A percentile compares a stretch with the other conserved stretches of the same genome.
phyloP scores from a whole-genome alignment of 176 grass and related monocot genomes.

The Lolium multiflorum region DNA sequence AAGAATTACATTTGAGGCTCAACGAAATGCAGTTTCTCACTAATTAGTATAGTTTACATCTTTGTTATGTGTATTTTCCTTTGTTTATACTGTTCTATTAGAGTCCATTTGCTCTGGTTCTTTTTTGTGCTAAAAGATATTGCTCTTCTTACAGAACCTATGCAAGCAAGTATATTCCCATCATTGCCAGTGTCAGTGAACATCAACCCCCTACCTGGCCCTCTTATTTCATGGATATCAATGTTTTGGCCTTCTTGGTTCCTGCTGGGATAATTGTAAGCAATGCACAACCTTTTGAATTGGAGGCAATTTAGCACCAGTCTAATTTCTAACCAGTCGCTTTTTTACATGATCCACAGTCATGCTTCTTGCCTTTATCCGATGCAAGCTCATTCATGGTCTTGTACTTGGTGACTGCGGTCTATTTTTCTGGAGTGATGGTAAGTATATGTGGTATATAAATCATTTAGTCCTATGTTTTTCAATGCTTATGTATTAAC shows the following conservation, averaged over 20 bases:
- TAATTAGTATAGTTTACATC: conserved; percentile 33
- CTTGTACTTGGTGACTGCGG: conserved; percentile 95
- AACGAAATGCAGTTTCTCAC: conserved; percentile 13
- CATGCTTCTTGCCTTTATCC: conserved; percentile 98
- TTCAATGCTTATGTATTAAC: conserved; percentile 30
- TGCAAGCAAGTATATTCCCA: conserved; percentile 99
- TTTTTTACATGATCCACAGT: conserved; percentile 56
- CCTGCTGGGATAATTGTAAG: conserved; percentile 99
- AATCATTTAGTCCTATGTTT: background rate
- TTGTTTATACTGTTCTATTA: conserved; percentile 2
- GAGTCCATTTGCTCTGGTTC: conserved; percentile 19
- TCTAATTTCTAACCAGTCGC: conserved; percentile 35
- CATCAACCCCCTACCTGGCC: conserved; percentile 99
- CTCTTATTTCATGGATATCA: conserved; percentile 99
- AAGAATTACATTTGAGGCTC: conserved; percentile 24
- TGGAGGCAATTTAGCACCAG: background rate
- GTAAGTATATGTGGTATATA: conserved; percentile 52
- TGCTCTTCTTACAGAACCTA: conserved; percentile 80
- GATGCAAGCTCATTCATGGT: conserved; percentile 97
- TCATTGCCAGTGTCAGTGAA: conserved; percentile 99
- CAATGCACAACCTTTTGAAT: conserved; percentile 38
- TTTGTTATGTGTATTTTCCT: conserved; percentile 3
- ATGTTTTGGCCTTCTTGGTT: conserved; percentile 95
- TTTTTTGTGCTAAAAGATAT: conserved; percentile 22
- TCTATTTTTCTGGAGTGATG: conserved; percentile 99